Percentiles rank a stretch among this genome's conserved stretches.
Evolutionary conservation across 768 basidiomycete species (phyloP).

Genomic region (Phlegmacium glaucopus): DNA sequence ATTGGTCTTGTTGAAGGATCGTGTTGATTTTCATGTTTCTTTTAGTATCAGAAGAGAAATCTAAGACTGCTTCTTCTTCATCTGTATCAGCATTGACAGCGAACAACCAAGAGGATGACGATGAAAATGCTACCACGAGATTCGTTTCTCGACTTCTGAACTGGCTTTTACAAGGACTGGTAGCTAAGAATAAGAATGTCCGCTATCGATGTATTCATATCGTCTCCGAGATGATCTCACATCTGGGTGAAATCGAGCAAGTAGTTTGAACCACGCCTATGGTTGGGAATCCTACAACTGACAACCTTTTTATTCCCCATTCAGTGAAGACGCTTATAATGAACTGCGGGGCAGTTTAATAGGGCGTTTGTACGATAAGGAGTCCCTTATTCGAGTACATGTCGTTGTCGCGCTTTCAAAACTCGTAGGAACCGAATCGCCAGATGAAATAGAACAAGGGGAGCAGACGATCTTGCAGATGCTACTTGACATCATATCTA

Average conservation of each 20-base stretch:
- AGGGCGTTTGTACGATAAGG: slow-evolving; percentile 85
- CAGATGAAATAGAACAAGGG: slow-evolving; percentile 45
- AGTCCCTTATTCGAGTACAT: slow-evolving; percentile 77
- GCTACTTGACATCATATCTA: slow-evolving; percentile 62
- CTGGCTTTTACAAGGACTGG: slow-evolving; percentile 78
- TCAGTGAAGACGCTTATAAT: slow-evolving; percentile 80
- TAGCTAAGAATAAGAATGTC: slow-evolving; percentile 87
- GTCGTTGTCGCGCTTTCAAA: slow-evolving; percentile 80
- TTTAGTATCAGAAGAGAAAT: slow-evolving; percentile 28
- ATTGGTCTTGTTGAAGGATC: background rate
- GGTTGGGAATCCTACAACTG: background rate
- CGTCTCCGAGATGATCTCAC: slow-evolving; percentile 82
- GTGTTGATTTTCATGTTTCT: background rate
- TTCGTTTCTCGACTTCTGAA: slow-evolving; percentile 66
- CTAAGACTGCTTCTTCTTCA: slow-evolving; percentile 21
- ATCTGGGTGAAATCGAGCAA: slow-evolving; percentile 87
- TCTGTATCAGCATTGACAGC: slow-evolving; percentile 13
- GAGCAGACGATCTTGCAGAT: slow-evolving; percentile 59
- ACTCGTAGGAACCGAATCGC: slow-evolving; percentile 69
- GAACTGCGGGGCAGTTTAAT: slow-evolving; percentile 65
- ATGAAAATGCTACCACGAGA: slow-evolving; percentile 64
- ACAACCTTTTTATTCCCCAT: background rate
- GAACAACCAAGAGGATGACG: slow-evolving; percentile 33
- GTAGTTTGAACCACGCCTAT: slow-evolving; percentile 22
- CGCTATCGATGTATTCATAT: slow-evolving; percentile 79